Base-by-base conservation (phyloP, 345 rosid species). In the Eucalyptus pauciflora region DNA sequence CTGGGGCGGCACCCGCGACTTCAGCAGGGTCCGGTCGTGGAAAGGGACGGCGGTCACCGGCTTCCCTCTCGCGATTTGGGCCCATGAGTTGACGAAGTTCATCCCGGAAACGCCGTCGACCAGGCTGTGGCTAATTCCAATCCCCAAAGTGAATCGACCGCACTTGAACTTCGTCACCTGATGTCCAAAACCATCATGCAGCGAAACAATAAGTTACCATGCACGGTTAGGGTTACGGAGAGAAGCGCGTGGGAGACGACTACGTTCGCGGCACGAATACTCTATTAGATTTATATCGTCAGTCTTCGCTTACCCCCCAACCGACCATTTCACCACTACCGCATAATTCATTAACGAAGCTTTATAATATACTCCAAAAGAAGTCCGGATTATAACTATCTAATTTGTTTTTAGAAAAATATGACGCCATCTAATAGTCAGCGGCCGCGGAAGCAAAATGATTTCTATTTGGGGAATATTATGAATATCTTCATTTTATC, bases 91-190 rank as follows among this genome's bases (percentile, higher is more conserved):
- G 58, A 89, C 88, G 87, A 92, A 90, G 83, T 90, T 90, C 91
- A 92, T 92, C 24, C 90, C 92, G 6, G 90, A 91, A 43, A 91
- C 86, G 18, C 92, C 92, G 79, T 92, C 93, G 48, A 91, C 91
- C 89, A 92, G 87, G 20, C 91, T 88, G 83, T 92, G 93, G 56
- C 88, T 92, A 48, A 87, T 85, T 45, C 90, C 86, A 48, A 90
- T 80, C 37, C 92, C 93, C 45, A 91, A 87, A 6, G 85, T 88
- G 86, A 92, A 92, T 86, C 91, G 91, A 80, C 92, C 93, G 16
- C 91, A 91, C 86, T 86, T 91, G 91, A 91, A 92, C 64, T 91
- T 92, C 14, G 92, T 92, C 85, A 92, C 91, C 93, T 92, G 33
- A 49, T 80, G 16, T 50, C 46, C 50, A 51, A 46, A 48, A 49